Conservation (phyloP, 345 rosid genomes). For the Salix brachista region DNA sequence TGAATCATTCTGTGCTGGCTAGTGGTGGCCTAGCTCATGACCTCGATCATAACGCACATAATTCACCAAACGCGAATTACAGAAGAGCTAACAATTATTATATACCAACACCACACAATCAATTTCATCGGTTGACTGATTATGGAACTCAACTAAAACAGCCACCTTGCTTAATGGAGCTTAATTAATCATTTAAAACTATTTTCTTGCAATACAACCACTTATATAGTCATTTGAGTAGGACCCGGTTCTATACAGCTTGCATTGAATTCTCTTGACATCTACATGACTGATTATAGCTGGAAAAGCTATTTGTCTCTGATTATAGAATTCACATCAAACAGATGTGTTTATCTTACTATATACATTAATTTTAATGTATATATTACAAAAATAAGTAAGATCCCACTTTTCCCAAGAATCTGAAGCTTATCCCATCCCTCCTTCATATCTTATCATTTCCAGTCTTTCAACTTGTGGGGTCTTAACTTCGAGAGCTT, state of each 20-base stretch:
- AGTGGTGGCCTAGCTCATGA: conserved; percentile 14
- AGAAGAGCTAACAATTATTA: background rate
- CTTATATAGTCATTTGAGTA: background rate
- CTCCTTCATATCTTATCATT: conserved; percentile 51
- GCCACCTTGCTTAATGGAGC: background rate
- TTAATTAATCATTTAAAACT: background rate
- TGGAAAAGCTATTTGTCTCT: background rate
- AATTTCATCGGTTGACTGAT: conserved; percentile 1
- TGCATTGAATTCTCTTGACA: background rate
- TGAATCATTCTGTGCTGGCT: background rate
- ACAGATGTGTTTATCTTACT: conserved; percentile 19
- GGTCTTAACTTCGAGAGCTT: conserved; percentile 45
- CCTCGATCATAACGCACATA: no score
- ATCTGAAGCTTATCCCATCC: conserved; percentile 62
- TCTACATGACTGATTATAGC: background rate
- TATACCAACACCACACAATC: background rate
- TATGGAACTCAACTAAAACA: background rate
- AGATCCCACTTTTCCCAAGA: conserved; percentile 62
- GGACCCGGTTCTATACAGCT: background rate
- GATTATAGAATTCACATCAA: no score
- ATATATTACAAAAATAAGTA: conserved; percentile 16
- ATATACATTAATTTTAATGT: conserved; percentile 16
- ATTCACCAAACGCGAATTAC: conserved; percentile 14
- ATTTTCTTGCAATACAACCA: background rate
- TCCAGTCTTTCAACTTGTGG: conserved; percentile 52